Conservation (phyloP, 768 basidiomycete genomes). For the Phanerochaete sordida region DNA sequence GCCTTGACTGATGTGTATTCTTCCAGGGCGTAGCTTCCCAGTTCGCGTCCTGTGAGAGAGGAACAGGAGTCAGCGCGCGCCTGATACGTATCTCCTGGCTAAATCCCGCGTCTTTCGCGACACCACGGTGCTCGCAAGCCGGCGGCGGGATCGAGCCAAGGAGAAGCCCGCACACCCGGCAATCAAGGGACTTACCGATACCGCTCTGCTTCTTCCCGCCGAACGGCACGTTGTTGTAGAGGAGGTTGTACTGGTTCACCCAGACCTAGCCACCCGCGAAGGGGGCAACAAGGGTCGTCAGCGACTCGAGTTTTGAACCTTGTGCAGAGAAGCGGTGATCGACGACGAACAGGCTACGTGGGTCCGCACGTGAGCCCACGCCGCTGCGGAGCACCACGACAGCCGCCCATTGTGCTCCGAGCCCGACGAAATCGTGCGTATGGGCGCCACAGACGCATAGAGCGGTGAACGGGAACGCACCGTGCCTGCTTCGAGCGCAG, state of each 20-base stretch:
- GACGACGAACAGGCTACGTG: neutral
- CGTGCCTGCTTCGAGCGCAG: constrained; percentile 84
- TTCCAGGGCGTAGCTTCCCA: constrained; percentile 80
- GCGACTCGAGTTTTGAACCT: neutral
- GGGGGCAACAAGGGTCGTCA: neutral
- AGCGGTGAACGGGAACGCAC: constrained; percentile 37
- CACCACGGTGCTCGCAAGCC: neutral
- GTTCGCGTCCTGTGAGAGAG: constrained; percentile 71
- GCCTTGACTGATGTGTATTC: constrained; percentile 84
- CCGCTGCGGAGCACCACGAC: neutral
- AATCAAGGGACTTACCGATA: constrained; percentile 49
- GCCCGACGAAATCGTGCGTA: neutral
- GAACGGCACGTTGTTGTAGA: constrained; percentile 90
- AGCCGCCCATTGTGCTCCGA: neutral
- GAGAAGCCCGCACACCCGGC: neutral
- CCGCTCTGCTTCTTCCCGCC: constrained; percentile 95
- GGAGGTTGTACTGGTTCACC: constrained; percentile 86
- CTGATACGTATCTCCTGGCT: neutral
- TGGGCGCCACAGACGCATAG: neutral
- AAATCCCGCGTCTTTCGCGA: neutral
- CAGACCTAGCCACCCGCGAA: constrained; percentile 55
- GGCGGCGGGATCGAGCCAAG: constrained; percentile 5
- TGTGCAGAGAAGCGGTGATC: neutral
- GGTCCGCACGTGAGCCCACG: neutral
- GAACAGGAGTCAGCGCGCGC: neutral